A percentile compares a stretch with the other conserved stretches of the same genome.
These are phyloP conservation scores for Lonicera japonica DNA, from an alignment of 129 eudicot species.

Conservation along the genomic window DNA sequence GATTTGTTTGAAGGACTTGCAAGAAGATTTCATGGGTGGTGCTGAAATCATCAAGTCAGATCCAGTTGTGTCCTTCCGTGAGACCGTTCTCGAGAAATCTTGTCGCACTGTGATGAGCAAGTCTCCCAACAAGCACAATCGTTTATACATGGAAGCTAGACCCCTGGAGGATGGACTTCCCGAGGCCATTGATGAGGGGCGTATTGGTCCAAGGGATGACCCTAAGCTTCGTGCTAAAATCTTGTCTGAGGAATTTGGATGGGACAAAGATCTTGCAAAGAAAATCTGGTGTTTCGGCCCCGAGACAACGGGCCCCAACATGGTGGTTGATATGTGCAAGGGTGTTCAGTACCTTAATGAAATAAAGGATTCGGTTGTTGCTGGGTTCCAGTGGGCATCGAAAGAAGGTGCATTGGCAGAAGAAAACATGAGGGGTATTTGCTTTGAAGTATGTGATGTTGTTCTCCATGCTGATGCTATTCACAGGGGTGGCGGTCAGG, in stretches of 20 bases:
- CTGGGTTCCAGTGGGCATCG: constrained; percentile 39
- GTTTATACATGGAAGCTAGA: constrained; percentile 39
- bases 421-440: constrained; percentile 35
- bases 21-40: constrained; percentile 37
- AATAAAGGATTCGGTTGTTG: constrained; percentile 33
- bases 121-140: constrained; percentile 42
- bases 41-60: constrained; percentile 24
- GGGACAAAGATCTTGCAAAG: constrained; percentile 37
- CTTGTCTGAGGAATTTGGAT: constrained; percentile 28
- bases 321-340: constrained; percentile 38
- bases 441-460: constrained; percentile 34
- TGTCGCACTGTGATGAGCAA: constrained; percentile 29
- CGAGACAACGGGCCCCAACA: constrained; percentile 32
- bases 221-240: constrained; percentile 29
- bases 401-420: constrained; percentile 40
- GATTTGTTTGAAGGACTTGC: constrained; percentile 32
- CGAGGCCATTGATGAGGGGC: constrained; percentile 33
- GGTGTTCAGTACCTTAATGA: constrained; percentile 37
- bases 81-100: constrained; percentile 34
- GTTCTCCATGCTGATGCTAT: constrained; percentile 24
- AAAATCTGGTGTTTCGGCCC: constrained; percentile 38
- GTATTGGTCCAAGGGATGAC: constrained; percentile 34
- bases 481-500: too few relatives aligned
- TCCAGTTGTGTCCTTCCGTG: constrained; percentile 36
- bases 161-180: constrained; percentile 36